Conservation (phyloP, 2,329 filamentous ascomycete genomes). For the Ophiostoma sp. region DNA sequence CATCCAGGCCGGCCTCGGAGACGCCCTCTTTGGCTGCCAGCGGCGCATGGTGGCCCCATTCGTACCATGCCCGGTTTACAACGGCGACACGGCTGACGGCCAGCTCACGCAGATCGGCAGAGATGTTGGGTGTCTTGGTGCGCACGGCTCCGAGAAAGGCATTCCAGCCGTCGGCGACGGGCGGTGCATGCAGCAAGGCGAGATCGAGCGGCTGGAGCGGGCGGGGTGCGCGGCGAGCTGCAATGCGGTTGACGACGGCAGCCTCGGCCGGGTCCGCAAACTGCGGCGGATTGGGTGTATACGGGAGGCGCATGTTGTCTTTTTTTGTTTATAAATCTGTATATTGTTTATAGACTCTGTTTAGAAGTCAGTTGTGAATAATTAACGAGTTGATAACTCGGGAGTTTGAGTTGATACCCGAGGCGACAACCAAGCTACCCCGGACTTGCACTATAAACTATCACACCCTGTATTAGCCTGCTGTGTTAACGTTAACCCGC, state of each 20-base stretch:
- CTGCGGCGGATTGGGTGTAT: slow-evolving; percentile 51
- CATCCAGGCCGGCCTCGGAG: slow-evolving; percentile 44
- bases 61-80: slow-evolving; percentile 77
- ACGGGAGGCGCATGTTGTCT: slow-evolving; percentile 60
- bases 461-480: neutral
- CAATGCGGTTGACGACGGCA: slow-evolving; percentile 59
- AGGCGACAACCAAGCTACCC: neutral
- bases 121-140: slow-evolving; percentile 50
- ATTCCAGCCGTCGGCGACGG: slow-evolving; percentile 73
- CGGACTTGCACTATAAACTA: neutral
- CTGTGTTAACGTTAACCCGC: neutral
- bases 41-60: slow-evolving; percentile 75
- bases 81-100: slow-evolving; percentile 77
- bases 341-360: neutral
- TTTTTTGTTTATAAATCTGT: neutral
- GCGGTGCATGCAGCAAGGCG: slow-evolving; percentile 66
- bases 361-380: neutral
- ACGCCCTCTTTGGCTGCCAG: slow-evolving; percentile 57
- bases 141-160: slow-evolving; percentile 60
- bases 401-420: neutral
- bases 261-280: slow-evolving; percentile 43
- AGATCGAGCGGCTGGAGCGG: slow-evolving; percentile 72
- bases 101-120: slow-evolving; percentile 62
- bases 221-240: slow-evolving; percentile 60
- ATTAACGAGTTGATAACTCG: neutral